These are phyloP conservation scores for Dendrobium huoshanense DNA, from an alignment of 106 monocot genomes.

Conservation along the genomic window DNA sequence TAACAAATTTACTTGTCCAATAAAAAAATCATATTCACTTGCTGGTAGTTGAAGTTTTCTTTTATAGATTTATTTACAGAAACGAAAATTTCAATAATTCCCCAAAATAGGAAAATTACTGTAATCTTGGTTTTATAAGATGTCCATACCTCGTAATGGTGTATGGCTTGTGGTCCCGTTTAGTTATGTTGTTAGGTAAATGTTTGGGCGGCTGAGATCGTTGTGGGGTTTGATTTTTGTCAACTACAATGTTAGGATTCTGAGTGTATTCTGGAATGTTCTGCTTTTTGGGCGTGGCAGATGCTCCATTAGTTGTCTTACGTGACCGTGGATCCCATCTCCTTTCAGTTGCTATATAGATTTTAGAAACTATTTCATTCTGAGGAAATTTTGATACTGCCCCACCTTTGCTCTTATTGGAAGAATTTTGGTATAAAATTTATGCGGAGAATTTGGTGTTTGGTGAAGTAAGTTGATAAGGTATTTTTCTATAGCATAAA, in stretches of 20 bases:
- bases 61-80: neutral
- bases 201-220: neutral
- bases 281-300: neutral
- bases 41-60: neutral
- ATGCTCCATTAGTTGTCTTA: neutral
- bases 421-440: neutral
- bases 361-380: neutral
- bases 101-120: neutral
- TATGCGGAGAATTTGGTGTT: neutral
- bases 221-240: neutral
- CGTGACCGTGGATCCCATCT: neutral
- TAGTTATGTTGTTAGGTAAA: no score
- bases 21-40: no score
- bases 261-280: neutral
- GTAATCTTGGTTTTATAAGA: neutral
- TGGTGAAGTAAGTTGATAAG: neutral
- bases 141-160: neutral
- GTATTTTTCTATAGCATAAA: neutral
- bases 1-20: no score
- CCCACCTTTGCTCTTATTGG: no score
- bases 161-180: neutral
- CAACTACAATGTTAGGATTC: neutral
- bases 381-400: no score
- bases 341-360: neutral
- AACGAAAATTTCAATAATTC: neutral